These are phyloP conservation scores for Cylindrodendrum hubeiense DNA, from an alignment of 2,329 filamentous ascomycete genomes.

Conservation along the genomic window DNA sequence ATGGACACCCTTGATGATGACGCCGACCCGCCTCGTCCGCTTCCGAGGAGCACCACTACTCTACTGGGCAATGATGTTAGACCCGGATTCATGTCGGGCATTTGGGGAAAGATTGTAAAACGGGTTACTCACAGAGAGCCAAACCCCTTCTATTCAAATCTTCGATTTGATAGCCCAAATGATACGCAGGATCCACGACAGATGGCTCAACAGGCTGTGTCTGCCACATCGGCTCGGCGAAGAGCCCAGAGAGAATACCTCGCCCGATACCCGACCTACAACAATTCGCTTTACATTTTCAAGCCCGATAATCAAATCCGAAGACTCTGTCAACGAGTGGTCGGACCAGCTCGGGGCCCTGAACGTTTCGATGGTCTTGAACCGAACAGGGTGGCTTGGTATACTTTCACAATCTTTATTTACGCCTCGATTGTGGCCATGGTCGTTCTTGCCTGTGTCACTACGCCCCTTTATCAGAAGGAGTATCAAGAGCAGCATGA, in stretches of 20 bases:
- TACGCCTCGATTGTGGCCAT: slow-evolving; percentile 96
- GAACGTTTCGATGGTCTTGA: slow-evolving; percentile 91
- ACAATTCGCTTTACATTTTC: slow-evolving; percentile 92
- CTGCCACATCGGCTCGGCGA: slow-evolving; percentile 84
- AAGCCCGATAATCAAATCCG: slow-evolving; percentile 82
- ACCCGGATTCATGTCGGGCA: slow-evolving; percentile 68
- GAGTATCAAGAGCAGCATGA: slow-evolving; percentile 77
- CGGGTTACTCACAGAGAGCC: slow-evolving; percentile 77
- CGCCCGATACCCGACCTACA: slow-evolving; percentile 87
- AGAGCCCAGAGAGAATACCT: slow-evolving; percentile 93
- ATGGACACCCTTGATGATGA: slow-evolving; percentile 46
- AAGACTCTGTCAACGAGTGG: slow-evolving; percentile 86
- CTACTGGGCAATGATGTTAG: slow-evolving; percentile 59
- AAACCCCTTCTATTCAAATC: slow-evolving; percentile 92
- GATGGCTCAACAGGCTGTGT: slow-evolving; percentile 92
- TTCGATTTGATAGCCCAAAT: slow-evolving; percentile 76
- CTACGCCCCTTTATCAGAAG: slow-evolving; percentile 93
- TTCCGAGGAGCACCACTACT: slow-evolving; percentile 50
- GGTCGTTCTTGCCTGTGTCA: slow-evolving; percentile 96
- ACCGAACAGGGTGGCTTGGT: slow-evolving; percentile 92
- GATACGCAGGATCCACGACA: slow-evolving; percentile 86
- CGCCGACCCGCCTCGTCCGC: slow-evolving; percentile 46
- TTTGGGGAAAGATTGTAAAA: slow-evolving; percentile 72
- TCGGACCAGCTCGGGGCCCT: slow-evolving; percentile 88
- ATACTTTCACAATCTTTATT: slow-evolving; percentile 91